These are phyloP conservation scores for Dothiorella sarmentorum DNA, from an alignment of 2,329 filamentous ascomycete genomes.

Conservation along the genomic window DNA sequence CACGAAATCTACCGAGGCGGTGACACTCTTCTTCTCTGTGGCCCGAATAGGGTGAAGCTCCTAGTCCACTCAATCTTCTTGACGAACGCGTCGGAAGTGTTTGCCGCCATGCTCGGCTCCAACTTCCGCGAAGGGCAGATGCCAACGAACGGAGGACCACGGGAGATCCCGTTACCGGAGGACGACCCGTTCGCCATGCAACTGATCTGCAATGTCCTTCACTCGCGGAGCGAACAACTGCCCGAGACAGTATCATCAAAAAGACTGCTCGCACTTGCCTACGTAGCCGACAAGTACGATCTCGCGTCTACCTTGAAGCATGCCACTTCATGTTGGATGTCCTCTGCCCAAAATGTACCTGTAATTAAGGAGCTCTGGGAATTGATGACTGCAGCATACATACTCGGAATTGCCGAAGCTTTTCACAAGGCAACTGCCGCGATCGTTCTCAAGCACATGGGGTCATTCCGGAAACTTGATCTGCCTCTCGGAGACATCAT, in stretches of 20 bases:
- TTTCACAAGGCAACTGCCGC: neutral
- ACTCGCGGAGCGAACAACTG: neutral
- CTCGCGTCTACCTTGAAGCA: neutral
- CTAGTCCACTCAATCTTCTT: neutral
- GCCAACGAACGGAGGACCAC: neutral
- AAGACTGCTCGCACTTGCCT: neutral
- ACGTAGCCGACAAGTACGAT: neutral
- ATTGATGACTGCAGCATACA: neutral
- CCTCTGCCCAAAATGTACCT: too few species aligned
- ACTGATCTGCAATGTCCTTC: neutral
- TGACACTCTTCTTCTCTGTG: slow-evolving; percentile 15
- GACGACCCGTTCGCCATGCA: neutral
- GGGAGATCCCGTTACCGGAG: neutral
- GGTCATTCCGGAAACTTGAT: neutral
- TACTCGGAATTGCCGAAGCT: neutral
- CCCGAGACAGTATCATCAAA: neutral
- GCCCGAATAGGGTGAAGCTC: neutral
- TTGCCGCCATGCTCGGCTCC: neutral
- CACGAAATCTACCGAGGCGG: slow-evolving; percentile 20
- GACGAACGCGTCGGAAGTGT: neutral
- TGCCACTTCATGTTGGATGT: neutral
- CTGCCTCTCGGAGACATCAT: neutral
- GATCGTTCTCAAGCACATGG: neutral
- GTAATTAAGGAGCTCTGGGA: neutral
- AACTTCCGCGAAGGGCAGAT: neutral